Conservation (phyloP, 1,284 basidiomycete genomes). For the Ganoderma lucidum region DNA sequence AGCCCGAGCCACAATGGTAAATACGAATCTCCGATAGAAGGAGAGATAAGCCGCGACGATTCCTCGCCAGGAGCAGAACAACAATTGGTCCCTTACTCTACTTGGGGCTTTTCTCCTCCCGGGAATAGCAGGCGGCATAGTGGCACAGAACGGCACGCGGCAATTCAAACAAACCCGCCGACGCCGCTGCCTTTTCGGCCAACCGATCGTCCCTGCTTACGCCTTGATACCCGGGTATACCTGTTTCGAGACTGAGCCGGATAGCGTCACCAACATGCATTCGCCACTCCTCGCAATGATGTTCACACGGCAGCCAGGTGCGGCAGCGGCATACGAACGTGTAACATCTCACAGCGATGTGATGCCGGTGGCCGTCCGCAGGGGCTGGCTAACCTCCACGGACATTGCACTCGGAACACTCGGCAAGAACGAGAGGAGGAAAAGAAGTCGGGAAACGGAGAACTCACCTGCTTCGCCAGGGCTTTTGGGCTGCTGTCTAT, state of each 20-base stretch:
- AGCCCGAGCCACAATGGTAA: background rate
- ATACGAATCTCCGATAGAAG: slow-evolving; percentile 4
- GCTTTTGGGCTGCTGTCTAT: slow-evolving; percentile 96
- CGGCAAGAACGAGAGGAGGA: background rate
- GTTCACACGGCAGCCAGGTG: background rate
- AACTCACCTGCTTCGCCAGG: slow-evolving; percentile 80
- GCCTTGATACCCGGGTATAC: slow-evolving; percentile 3
- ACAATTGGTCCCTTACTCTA: background rate
- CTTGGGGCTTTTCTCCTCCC: background rate
- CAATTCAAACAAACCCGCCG: background rate
- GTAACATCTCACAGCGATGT: slow-evolving; percentile 1
- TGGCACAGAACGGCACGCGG: background rate
- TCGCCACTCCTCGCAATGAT: slow-evolving; percentile 1
- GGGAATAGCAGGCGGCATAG: background rate
- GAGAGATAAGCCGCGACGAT: background rate
- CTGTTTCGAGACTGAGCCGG: slow-evolving; percentile 7
- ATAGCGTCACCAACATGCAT: slow-evolving; percentile 5
- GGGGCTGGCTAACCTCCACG: slow-evolving; percentile 8
- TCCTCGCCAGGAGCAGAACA: slow-evolving; percentile 8
- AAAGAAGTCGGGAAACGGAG: background rate
- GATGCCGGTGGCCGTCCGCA: slow-evolving; percentile 1
- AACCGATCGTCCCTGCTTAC: slow-evolving; percentile 1
- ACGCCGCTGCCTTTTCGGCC: slow-evolving; percentile 1
- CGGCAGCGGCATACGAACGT: slow-evolving; percentile 7
- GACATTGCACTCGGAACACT: slow-evolving; percentile 5